Evolutionary conservation across 2,329 filamentous ascomycete genomes (phyloP).

Genomic region (Geosmithia morbida): DNA sequence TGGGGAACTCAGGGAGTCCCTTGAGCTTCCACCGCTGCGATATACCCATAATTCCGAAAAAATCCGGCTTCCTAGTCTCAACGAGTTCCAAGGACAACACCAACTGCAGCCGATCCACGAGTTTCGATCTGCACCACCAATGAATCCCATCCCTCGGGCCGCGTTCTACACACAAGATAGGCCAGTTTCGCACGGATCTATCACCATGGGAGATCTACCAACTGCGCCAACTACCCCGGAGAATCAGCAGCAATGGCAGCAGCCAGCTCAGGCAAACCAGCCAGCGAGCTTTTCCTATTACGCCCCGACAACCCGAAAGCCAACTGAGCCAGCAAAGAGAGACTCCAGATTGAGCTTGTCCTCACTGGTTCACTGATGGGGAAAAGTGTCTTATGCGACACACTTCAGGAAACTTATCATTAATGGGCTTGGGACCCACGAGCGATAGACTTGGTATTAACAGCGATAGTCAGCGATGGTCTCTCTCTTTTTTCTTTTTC

Average conservation of each 20-base stretch:
- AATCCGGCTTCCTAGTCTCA: no score
- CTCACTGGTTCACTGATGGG: neutral
- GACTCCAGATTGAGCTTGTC: neutral
- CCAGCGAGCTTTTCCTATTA: neutral
- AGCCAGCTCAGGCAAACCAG: neutral
- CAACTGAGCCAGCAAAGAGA: no score
- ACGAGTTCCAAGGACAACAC: no score
- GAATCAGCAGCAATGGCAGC: neutral
- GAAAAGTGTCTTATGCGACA: neutral
- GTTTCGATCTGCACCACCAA: no score
- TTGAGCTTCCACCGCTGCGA: no score
- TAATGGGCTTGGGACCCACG: neutral
- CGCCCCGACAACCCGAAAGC: no score
- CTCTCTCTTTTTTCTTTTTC: no score
- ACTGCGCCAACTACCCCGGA: constrained; percentile 20
- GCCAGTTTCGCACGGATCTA: neutral
- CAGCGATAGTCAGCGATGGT: no score
- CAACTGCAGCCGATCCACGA: no score
- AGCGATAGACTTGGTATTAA: neutral
- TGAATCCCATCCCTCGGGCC: neutral
- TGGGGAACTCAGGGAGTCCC: no score
- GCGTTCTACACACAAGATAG: neutral
- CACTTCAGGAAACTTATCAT: neutral
- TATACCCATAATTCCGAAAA: no score
- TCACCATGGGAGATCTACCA: constrained; percentile 6